Percentiles rank a stretch among this genome's conserved stretches.
Evolutionary conservation across 441 rosid genomes (phyloP).

Genomic region (Populus tomentosa): DNA sequence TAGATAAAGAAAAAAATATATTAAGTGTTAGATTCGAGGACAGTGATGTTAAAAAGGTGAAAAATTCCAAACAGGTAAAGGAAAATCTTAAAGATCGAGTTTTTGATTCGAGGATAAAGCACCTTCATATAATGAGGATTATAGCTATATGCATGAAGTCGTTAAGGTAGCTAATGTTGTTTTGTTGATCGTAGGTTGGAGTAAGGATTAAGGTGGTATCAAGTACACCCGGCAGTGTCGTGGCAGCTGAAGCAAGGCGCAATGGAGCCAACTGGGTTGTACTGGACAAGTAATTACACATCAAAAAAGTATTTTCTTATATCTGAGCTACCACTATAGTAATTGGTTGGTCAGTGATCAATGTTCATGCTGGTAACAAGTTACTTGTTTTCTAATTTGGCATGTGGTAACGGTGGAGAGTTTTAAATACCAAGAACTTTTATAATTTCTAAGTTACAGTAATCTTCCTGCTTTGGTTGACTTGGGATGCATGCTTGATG

Average conservation of each 20-base stretch:
- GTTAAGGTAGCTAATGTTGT: conserved; percentile 3
- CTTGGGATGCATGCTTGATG: neutral
- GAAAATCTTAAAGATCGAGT: neutral
- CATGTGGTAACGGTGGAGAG: neutral
- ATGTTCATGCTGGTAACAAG: too few species aligned
- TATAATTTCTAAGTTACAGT: neutral
- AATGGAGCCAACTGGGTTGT: conserved; percentile 72
- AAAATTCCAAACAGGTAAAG: neutral
- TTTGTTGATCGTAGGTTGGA: conserved; percentile 41
- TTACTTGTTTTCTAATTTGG: neutral
- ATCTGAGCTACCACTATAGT: conserved; percentile 30
- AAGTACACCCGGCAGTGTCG: conserved; percentile 40
- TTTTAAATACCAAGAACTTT: neutral
- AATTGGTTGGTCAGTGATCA: conserved; percentile 21
- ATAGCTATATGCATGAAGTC: neutral
- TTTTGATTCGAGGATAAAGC: too few species aligned
- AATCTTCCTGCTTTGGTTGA: neutral
- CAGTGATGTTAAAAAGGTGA: neutral
- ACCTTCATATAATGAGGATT: too few species aligned
- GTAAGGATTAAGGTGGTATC: conserved; percentile 69
- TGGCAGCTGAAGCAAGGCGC: conserved; percentile 55
- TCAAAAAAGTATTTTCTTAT: conserved; percentile 55
- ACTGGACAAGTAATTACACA: conserved; percentile 74
- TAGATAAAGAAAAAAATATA: neutral
- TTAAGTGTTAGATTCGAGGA: neutral